phyloP scores from a whole-genome alignment of 495 filamentous ascomycete species.

The Saxispiralis lemnorum region DNA sequence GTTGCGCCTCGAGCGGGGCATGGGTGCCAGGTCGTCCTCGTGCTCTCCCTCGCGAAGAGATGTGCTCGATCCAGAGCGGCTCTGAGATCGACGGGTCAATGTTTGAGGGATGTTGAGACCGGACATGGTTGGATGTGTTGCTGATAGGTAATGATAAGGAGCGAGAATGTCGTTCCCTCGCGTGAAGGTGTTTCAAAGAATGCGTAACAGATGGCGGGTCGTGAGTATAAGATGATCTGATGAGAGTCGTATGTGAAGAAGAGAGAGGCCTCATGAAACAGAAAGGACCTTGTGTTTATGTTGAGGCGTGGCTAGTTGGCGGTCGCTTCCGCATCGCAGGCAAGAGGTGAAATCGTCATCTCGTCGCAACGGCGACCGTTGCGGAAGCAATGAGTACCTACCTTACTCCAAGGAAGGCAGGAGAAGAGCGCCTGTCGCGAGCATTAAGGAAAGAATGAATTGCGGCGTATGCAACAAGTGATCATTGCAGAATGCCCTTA shows the following conservation, averaged over 20 bases:
- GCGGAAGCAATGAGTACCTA: not conserved
- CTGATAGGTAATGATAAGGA: not conserved
- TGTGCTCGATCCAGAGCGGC: not conserved
- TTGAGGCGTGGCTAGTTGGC: too few relatives aligned
- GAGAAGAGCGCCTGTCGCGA: too few relatives aligned
- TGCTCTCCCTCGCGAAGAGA: not conserved
- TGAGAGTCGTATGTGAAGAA: not conserved
- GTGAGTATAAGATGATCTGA: not conserved
- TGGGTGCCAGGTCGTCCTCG: conserved; percentile 5
- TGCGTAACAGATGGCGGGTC: not conserved
- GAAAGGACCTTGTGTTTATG: too few relatives aligned
- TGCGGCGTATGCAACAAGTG: too few relatives aligned
- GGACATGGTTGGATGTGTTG: not conserved
- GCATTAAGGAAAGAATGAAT: too few relatives aligned
- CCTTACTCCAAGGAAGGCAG: not conserved
- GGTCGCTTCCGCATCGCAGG: not conserved
- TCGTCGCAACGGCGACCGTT: not conserved
- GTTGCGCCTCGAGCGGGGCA: conserved; percentile 5
- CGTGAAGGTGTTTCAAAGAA: not conserved
- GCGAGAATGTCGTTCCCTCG: not conserved
- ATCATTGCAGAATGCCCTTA: too few relatives aligned
- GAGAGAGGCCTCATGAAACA: not conserved
- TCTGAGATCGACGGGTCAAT: not conserved
- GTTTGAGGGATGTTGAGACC: not conserved
- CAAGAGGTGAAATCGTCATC: not conserved